Base-by-base conservation (phyloP, 208 protist genomes). In the Tetramitus jugosus region DNA sequence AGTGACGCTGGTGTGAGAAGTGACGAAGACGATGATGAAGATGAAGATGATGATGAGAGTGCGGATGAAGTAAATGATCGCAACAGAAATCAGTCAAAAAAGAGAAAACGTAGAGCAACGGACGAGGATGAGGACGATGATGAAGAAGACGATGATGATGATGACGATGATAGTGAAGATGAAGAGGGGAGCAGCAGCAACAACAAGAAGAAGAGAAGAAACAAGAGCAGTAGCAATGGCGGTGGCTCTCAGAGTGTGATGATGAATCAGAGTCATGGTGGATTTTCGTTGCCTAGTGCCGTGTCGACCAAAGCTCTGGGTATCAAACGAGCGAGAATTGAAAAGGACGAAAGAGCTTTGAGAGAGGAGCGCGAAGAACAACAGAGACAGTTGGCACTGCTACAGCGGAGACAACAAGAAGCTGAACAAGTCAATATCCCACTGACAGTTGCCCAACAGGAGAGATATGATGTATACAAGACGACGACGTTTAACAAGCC, bases 381-480 rank as follows among this genome's bases (percentile, higher is more conserved):
- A n/a, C n/a, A n/a, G n/a, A n/a, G n/a, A n/a, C n/a, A n/a, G n/a
- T n/a, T n/a, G n/a, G n/a, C n/a, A n/a, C n/a, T n/a, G n/a, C n/a
- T n/a, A n/a, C n/a, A n/a, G n/a, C n/a, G 20, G n/a, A 26, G 20
- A 60, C 14, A 23, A n/a, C 3, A n/a, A 60, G n/a, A n/a, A 60
- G n/a, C 13, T 29, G 2, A 60, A n/a, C 3, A 60, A 60, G n/a
- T 60, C 4, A 3, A 29, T 60, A 3, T 23, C 4, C 8, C 3
- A n/a, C 40, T 65, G 7, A 65, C 60, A n/a, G 4, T 33, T 40
- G 29, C 2, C 7, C 67, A 74, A 74, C 26, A 74, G 2, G 29
- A 74, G 23, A 29, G 67, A 53, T 74, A 53, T 53, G 67, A 74
- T 53, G 26, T 8, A 3, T 74, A 33, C 10, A 74, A 35, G 31